Evolutionary conservation across 2,329 filamentous ascomycete genomes (phyloP).

Genomic region (Talaromyces piceae): DNA sequence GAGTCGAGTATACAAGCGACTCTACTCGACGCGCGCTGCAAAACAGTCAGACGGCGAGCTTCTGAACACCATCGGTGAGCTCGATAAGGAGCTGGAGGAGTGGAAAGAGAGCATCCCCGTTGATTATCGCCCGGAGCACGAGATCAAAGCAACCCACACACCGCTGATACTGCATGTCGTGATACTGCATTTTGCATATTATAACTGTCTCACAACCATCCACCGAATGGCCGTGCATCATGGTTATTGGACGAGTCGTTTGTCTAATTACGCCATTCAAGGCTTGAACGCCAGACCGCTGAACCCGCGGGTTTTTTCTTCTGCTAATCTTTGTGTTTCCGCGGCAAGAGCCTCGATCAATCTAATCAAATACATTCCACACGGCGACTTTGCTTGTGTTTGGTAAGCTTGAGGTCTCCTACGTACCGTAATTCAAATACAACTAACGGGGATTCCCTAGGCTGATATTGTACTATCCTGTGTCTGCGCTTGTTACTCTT

Average conservation of each 20-base stretch:
- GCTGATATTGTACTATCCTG: conserved; percentile 94
- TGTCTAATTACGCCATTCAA: conserved; percentile 92
- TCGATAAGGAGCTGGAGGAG: conserved; percentile 81
- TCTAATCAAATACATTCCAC: conserved; percentile 89
- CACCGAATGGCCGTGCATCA: conserved; percentile 98
- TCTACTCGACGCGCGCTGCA: conserved; percentile 88
- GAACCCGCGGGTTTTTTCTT: conserved; percentile 91
- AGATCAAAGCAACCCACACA: conserved; percentile 87
- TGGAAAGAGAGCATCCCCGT: conserved; percentile 96
- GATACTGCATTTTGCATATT: conserved; percentile 92
- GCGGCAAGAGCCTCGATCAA: conserved; percentile 90
- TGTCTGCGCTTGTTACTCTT: conserved; percentile 86
- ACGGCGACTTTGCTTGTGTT: conserved; percentile 88
- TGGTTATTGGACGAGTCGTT: conserved; percentile 91
- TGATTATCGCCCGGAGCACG: conserved; percentile 93
- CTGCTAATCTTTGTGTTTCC: conserved; percentile 83
- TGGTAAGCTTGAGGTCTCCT: conserved; percentile 56
- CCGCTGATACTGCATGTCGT: conserved; percentile 92
- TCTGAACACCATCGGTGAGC: conserved; percentile 88
- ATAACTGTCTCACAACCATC: conserved; percentile 95
- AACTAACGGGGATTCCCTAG: conserved; percentile 34
- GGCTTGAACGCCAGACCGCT: conserved; percentile 83
- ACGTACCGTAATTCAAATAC: background rate
- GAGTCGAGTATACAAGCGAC: conserved; percentile 83
- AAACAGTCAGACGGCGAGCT: conserved; percentile 90